Base-by-base conservation (phyloP, 495 filamentous ascomycete genomes). In the Tuber aestivum region DNA sequence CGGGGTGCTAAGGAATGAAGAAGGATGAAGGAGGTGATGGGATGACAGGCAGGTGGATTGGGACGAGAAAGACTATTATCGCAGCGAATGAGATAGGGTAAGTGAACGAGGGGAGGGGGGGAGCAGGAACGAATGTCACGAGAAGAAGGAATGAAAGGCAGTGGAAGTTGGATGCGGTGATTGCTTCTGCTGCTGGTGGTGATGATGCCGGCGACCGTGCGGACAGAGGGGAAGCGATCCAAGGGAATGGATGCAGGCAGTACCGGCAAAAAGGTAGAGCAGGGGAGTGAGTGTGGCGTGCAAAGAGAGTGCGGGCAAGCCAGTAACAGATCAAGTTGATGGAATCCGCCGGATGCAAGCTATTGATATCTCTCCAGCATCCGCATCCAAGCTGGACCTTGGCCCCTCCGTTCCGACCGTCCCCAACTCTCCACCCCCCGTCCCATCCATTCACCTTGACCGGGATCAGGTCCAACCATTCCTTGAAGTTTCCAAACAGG, bases 341-440 rank as follows among this genome's bases (percentile, higher is more conserved):
- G 56, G 56, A 65, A 65, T 27, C 35, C 27, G 14, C 16, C 56
- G 56, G 56, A 65, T 65, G 56, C 12, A 27, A 61, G 50, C 9
- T 65, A 65, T 32, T 61, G 50, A 50, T 50, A n/a, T 50, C 21
- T 50, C 23, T 50, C 48, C 48, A 50, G 21, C 50, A 56, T 27
- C 50, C 27, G 50, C 56, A 65, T 65, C 56, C 35, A 35, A 65
- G 56, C n/a, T n/a, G n/a, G n/a, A n/a, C 56, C 56, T 65, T 65
- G 56, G 56, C 56, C 20, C 32, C 10, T 32, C 56, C 14, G n/a
- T 32, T 2, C n/a, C 23, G 12, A 32, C n/a, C 32, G 56, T 61
- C 35, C 27, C 35, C 27, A 35, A 65, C 12, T 65, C 56, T 65
- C 35, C 56, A 12, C 14, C 48, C 2, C n/a, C 48, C 23, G 23